Conservation (phyloP, 2,329 filamentous ascomycete species). For the Cordyceps militaris region DNA sequence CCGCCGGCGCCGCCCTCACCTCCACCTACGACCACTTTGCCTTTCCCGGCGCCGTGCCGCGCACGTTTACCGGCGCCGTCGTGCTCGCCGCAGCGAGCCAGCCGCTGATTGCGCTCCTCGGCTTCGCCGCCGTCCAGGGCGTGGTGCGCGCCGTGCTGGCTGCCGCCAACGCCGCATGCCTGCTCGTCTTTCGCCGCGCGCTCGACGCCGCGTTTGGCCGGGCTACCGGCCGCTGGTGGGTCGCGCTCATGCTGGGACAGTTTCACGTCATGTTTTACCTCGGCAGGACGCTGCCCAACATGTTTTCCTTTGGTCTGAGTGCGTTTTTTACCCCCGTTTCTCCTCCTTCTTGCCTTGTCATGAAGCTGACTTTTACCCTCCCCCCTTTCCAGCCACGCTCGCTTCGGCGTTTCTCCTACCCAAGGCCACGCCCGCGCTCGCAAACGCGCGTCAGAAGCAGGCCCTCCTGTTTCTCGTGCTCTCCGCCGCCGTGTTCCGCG, state of each 20-base stretch:
- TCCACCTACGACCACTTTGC: conserved; percentile 77
- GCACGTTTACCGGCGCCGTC: conserved; percentile 80
- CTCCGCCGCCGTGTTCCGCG: conserved; percentile 78
- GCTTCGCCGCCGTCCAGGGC: conserved; percentile 49
- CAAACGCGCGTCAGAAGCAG: conserved; percentile 46
- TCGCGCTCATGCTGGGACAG: conserved; percentile 69
- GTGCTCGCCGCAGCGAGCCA: conserved; percentile 66
- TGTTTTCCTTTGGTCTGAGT: conserved; percentile 89
- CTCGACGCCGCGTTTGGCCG: conserved; percentile 62
- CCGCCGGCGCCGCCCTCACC: conserved; percentile 45
- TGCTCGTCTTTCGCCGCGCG: conserved; percentile 58
- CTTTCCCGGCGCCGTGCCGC: conserved; percentile 85
- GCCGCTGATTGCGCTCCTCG: conserved; percentile 53
- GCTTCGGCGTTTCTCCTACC: conserved; percentile 47
- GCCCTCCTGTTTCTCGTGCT: conserved; percentile 71
- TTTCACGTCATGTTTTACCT: conserved; percentile 94
- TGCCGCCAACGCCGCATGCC: conserved; percentile 61
- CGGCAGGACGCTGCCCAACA: conserved; percentile 86
- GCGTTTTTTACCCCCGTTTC: conserved; percentile 29
- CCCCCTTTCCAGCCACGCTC: conserved; percentile 67
- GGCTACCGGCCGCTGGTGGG: conserved; percentile 69
- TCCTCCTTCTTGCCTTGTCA: neutral
- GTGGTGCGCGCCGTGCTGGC: conserved; percentile 73
- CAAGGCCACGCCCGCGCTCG: conserved; percentile 21
- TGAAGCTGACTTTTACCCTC: neutral